Base-by-base conservation (phyloP, 2,329 filamentous ascomycete species). In the Colletotrichum melonis region DNA sequence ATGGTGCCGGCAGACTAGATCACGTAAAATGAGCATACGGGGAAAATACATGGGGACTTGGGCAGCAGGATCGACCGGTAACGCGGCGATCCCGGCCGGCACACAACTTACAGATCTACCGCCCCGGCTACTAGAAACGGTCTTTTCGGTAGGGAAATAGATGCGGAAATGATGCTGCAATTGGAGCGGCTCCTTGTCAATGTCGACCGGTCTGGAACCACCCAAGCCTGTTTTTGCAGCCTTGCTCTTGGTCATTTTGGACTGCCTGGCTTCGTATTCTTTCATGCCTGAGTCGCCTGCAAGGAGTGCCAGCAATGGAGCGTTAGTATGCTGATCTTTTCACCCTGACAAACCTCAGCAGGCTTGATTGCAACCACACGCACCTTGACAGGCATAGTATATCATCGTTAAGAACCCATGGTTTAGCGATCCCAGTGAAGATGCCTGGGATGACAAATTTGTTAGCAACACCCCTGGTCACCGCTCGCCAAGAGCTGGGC, bases 371-470 rank as follows among this genome's bases (percentile, higher is more conserved):
- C 42, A 65, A 57, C 35, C 35, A 63, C 28, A 76, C 79, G 67
- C 80, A 89, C 88, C 89, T 84, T 88, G 86, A 77, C 88, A 88
- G 54, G 89, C 87, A 73, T 85, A 84, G 78, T 90, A 90, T 22
- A 91, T 82, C 11, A 86, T 84, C 66, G 81, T 81, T 32, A 98
- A 81, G 72, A 97, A 91, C 7, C 90, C 88, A 55, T 89, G 86
- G 66, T 91, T 95, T 55, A 98, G 80, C 9, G 91, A 91, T 22
- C 96, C 97, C 5, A 98, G 84, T 0, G 96, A 98, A 0, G 96
- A 94, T 28, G 93, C 90, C 92, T 93, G 30, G 38, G 63, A 68
- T 71, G 58, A 72, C 69, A 63, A 64, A 68, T 63, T 72, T 28
- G 46, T 74, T 63, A 74, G 72, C 68, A 63, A 49, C 30, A 12